Evolutionary conservation across 306 rosid genomes (phyloP), one percentile per base, ranked within the genome.

Genomic region (Clitoria ternatea): DNA sequence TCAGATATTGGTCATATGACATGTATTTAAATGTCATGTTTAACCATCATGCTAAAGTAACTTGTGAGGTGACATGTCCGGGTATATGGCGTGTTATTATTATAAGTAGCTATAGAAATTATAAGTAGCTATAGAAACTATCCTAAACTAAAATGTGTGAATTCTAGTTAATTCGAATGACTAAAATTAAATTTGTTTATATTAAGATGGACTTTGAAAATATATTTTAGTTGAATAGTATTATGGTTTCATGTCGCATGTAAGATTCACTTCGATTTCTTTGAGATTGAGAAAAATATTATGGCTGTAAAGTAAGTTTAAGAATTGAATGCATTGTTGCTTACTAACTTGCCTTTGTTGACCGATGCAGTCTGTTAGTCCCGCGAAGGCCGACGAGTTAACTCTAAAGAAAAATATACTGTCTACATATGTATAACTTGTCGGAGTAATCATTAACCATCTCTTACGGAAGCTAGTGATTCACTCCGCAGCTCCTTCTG

Each of bases 311-410:
- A 50, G 33, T 61, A 44, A 19, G 29, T 10, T 22, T 36, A 42
- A 61, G 20, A 52, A 61, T 18, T 15, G 24, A 40, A 19, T 32
- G 59, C 35, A 5, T 29, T 3, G 19, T 47, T 18, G 11, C 17
- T 3, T 50, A 49, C 59, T 76, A 33, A 73, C 40, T 14, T 8
- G 48, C 45, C 2, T 4, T 17, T 69, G 60, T 76, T 68, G 54
- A 24, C 73, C 52, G 66, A 29, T 57, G 84, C 96, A 95, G 96
- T 75, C 99, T 53, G 64, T 95, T 74, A 95, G 88, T 86, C 88
- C 96, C 9, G 76, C 76, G 3, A 91, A 95, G 89, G 96, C 97
- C 2, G 97, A 95, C 50, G 97, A 95, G 64, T 79, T 95, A 75
- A 86, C 85, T 26, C 82, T 89, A 5, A 95, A 91, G 97, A 95